Percentiles rank a stretch among this genome's conserved stretches.
Conservation (phyloP, 169 alveolate species). For the Eimeria necatrix region DNA sequence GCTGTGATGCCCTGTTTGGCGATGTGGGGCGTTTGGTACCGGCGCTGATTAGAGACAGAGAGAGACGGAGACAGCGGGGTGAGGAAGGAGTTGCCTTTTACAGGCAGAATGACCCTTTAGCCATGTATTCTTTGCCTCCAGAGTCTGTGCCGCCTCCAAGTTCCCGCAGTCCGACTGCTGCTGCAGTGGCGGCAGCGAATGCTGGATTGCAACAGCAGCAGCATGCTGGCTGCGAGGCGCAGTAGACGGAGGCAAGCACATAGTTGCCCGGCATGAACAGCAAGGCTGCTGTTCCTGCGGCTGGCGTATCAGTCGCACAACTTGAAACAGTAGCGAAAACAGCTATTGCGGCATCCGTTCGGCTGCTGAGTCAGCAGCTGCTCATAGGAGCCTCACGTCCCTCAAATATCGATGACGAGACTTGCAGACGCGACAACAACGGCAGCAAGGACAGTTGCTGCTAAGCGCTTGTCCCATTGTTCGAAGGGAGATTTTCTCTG, state of each 20-base stretch:
- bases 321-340: too few relatives aligned
- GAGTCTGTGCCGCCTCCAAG: background rate
- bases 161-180: background rate
- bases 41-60: background rate
- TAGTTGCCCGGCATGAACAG: too few relatives aligned
- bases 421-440: too few relatives aligned
- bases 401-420: too few relatives aligned
- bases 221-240: background rate
- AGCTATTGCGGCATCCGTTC: too few relatives aligned
- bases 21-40: conserved; percentile 60
- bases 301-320: too few relatives aligned
- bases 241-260: background rate
- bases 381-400: too few relatives aligned
- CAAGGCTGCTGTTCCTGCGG: too few relatives aligned
- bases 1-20: conserved; percentile 64
- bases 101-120: conserved; percentile 56
- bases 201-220: background rate
- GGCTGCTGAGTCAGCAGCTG: too few relatives aligned
- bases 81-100: conserved; percentile 70
- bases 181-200: background rate
- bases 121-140: background rate
- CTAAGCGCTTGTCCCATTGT: too few relatives aligned
- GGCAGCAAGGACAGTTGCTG: too few relatives aligned
- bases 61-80: background rate
- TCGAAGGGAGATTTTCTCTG: too few relatives aligned